These are phyloP conservation scores for Malania oleifera DNA, from an alignment of 164 flowering plant species.

Conservation along the genomic window DNA sequence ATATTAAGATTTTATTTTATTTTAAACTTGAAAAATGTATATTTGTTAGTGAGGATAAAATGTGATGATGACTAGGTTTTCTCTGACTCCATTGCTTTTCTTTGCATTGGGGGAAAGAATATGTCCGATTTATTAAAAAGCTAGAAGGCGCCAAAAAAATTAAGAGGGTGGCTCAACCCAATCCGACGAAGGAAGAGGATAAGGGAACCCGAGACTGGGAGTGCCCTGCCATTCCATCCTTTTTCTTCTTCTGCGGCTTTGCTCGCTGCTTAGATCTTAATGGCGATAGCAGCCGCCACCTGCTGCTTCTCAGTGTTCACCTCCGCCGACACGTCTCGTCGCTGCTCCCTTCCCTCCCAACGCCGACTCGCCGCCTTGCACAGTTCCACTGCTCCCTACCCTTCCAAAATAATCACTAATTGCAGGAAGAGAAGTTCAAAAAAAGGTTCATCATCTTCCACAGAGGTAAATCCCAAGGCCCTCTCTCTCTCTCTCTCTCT, in stretches of 20 bases:
- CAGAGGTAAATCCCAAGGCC: constrained; percentile 8
- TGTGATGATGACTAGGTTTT: too few species aligned
- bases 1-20: too few species aligned
- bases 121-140: too few species aligned
- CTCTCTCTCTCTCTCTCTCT: not conserved
- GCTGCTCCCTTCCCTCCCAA: constrained; percentile 17
- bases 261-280: constrained; percentile 11
- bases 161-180: too few species aligned
- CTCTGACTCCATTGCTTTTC: too few species aligned
- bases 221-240: not conserved
- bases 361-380: constrained; percentile 19
- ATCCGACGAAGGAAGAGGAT: not conserved
- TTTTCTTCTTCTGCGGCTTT: not conserved
- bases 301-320: constrained; percentile 31
- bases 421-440: constrained; percentile 7
- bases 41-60: too few species aligned
- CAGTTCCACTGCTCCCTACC: constrained; percentile 2
- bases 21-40: too few species aligned
- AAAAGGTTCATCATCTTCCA: constrained; percentile 9
- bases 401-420: constrained; percentile 5
- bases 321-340: constrained; percentile 23
- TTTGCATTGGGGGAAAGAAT: too few species aligned
- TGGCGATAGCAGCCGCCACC: constrained; percentile 33
- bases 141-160: too few species aligned
- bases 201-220: not conserved